Evolutionary conservation across 805 yeast species (phyloP).

Genomic region (Candida stauntonica): DNA sequence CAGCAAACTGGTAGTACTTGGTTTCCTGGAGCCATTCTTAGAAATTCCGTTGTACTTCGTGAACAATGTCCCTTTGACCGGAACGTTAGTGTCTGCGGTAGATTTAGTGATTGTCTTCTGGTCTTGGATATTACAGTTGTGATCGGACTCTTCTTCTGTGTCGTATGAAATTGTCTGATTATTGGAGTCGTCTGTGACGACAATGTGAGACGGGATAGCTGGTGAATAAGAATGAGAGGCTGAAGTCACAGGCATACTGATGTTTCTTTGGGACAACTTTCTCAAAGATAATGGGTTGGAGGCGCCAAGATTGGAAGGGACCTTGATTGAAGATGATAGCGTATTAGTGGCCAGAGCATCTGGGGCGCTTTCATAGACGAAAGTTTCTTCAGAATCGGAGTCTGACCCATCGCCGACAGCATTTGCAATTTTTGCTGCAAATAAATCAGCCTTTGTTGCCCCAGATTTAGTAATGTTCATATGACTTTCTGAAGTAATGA

Average conservation of each 20-base stretch:
- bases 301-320: constrained; percentile 7
- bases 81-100: constrained; percentile 1
- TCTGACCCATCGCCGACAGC: constrained; percentile 89
- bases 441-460: constrained; percentile 80
- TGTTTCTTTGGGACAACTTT: constrained; percentile 23
- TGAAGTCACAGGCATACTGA: constrained; percentile 25
- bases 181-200: constrained; percentile 9
- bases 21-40: constrained; percentile 12
- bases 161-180: constrained; percentile 11
- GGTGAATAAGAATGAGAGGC: constrained; percentile 9
- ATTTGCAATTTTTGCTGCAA: constrained; percentile 91
- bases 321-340: constrained; percentile 19
- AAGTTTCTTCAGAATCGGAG: constrained; percentile 89
- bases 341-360: constrained; percentile 23
- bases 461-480: constrained; percentile 24
- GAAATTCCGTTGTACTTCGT: constrained; percentile 25
- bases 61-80: constrained; percentile 8
- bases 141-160: constrained; percentile 17
- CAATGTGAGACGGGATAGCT: constrained; percentile 8
- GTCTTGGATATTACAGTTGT: constrained; percentile 5
- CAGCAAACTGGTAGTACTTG: constrained; percentile 14
- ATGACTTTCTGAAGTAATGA: constrained; percentile 19
- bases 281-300: constrained; percentile 18
- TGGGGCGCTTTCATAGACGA: constrained; percentile 71
- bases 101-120: constrained; percentile 13